Evolutionary conservation across 176 grass and related monocot species (phyloP).

Genomic region (Saccharum spontaneum): DNA sequence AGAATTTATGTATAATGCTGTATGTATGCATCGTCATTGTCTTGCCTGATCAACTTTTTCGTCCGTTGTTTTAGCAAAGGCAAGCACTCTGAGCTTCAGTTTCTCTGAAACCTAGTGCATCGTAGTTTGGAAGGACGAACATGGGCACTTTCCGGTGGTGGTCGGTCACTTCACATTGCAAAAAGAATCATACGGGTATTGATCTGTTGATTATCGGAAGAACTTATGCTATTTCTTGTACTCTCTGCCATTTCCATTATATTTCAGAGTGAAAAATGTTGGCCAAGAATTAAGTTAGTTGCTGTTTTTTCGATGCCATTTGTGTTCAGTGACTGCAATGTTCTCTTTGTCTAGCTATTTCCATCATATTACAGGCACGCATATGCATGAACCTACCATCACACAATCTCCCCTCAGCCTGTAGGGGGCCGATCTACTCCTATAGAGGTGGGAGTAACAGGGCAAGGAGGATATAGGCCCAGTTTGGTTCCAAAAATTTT

Average conservation of each 20-base stretch:
- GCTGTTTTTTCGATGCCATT: neutral
- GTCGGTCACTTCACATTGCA: neutral
- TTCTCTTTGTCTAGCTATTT: neutral
- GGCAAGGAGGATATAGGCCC: neutral
- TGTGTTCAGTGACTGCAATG: neutral
- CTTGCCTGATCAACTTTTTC: constrained; percentile 7
- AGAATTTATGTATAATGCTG: no score
- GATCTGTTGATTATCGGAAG: neutral
- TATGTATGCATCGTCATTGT: neutral
- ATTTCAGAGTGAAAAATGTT: neutral
- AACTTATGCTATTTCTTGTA: neutral
- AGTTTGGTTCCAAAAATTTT: no score
- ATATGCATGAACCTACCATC: neutral
- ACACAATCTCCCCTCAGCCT: neutral
- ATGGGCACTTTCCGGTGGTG: neutral
- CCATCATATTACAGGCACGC: neutral
- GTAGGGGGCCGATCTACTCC: neutral
- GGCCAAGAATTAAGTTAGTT: neutral
- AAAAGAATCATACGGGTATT: neutral
- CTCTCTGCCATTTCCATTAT: no score
- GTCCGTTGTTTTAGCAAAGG: neutral
- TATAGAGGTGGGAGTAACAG: neutral
- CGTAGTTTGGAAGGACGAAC: neutral
- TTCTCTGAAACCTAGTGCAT: constrained; percentile 11
- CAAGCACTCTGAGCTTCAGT: neutral